phyloP scores from a whole-genome alignment of 768 basidiomycete genomes.

The Mrakia blollopis region DNA sequence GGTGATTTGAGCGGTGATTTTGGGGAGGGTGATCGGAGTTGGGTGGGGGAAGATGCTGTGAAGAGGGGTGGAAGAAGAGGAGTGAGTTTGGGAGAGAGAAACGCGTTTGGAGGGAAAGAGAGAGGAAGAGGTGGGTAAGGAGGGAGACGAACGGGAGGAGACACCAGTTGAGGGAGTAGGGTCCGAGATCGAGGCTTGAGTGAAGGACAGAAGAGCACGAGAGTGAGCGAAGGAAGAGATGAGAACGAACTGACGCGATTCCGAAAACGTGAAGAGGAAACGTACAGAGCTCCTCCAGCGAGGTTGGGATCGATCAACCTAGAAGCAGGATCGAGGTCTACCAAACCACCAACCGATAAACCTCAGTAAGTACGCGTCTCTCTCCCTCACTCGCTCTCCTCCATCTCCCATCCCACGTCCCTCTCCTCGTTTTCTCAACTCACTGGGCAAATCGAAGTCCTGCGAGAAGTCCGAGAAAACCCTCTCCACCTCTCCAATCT shows the following conservation, averaged over 20 bases:
- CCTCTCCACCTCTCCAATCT: conserved; percentile 24
- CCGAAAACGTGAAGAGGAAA: not conserved
- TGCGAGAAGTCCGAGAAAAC: conserved; percentile 9
- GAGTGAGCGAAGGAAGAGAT: not conserved
- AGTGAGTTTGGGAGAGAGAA: not conserved
- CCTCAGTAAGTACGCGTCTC: not conserved
- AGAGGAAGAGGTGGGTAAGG: not conserved
- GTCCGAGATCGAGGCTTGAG: conserved; percentile 1
- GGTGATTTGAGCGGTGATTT: conserved; percentile 21
- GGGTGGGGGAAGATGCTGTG: conserved; percentile 27
- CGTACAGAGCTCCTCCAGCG: conserved; percentile 27
- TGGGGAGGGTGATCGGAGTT: conserved; percentile 1
- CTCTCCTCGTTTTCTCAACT: not conserved
- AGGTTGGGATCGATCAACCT: conserved; percentile 29
- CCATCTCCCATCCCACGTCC: too few species aligned
- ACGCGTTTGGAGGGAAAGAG: not conserved
- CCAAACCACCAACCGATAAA: not conserved
- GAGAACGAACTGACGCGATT: not conserved
- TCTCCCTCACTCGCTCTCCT: too few species aligned
- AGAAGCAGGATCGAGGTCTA: conserved; percentile 17
- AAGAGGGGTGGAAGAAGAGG: not conserved
- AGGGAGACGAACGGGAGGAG: conserved; percentile 13
- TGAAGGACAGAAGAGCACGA: not conserved
- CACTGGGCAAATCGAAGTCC: conserved; percentile 13
- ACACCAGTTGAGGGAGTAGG: conserved; percentile 23